Evolutionary conservation across 179 eudicot genomes (phyloP), one percentile per base, ranked within the genome.

Genomic region (Camellia oleifera): DNA sequence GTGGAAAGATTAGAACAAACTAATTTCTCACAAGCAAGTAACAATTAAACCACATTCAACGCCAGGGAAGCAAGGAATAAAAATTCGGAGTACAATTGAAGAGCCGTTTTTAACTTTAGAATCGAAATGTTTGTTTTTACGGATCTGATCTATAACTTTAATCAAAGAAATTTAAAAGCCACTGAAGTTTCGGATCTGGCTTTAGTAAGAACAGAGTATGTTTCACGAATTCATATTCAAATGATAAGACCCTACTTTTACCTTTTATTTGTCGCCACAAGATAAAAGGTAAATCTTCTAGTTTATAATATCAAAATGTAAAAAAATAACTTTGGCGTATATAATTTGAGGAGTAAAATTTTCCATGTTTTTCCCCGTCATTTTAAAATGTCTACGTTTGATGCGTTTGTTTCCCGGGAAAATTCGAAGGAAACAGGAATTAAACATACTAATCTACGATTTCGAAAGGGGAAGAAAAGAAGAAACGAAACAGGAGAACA

Each of bases 241-340:
- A 72, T 72, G n/a, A 8, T 11, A 48, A 57, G 48, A 70, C 40
- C 0, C 26, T 3, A 62, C 60, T 54, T 44, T 11, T 1, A 67
- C 44, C 57, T 79, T 72, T 62, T 4, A 72, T 45, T 52, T 57
- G 69, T 44, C 8, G 63, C 26, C 11, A 26, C 50, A 72, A 56
- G 76, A 63, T 81, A 78, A 82, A 82, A 74, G 84, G 10, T 32
- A 5, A 63, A 2, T 10, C 80, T 40, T 81, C 62, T 61, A 61
- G 50, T 15, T 60, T 12, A 48, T 11, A 20, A 20, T 26, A 23
- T 26, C 48, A 26, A 56, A 74, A 26, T 72, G 77, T 15, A 56
- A 0, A 17, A 40, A 13, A 48, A 4, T 72, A 53, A 23, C 73
- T 81, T 81, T 81, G 57, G 15, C 72, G 78, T 74, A 82, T 81